Conservation (phyloP, 176 grass and related monocot species). For the barley (Hordeum vulgare) region MorexV3_pseudomolecules_assembly NC_058521.1:83272164-83272663, state of each 20-base stretch:
- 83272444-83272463: slow-evolving; percentile 89
- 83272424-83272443: slow-evolving; percentile 89
- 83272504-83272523: slow-evolving; percentile 38
- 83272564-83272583: slow-evolving; percentile 2
- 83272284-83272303: slow-evolving; percentile 62
- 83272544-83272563: neutral
- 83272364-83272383: slow-evolving; percentile 68
- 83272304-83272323: slow-evolving; percentile 64
- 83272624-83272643: neutral
- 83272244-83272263: slow-evolving; percentile 82
- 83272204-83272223: slow-evolving; percentile 88
- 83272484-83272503: slow-evolving; percentile 95
- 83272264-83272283: slow-evolving; percentile 74
- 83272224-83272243: slow-evolving; percentile 62
- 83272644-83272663: neutral
- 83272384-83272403: slow-evolving; percentile 86
- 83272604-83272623: neutral
- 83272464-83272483: slow-evolving; percentile 83
- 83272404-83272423: slow-evolving; percentile 96
- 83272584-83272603: neutral
- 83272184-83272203: slow-evolving; percentile 88
- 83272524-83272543: neutral
- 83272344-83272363: slow-evolving; percentile 45
- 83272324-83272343: slow-evolving; percentile 25
- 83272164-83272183: slow-evolving; percentile 94